A percentile compares a stretch with the other conserved stretches of the same genome.
Evolutionary conservation across 2,329 filamentous ascomycete species (phyloP).

Genomic region (Fragosphaeria purpurea): DNA sequence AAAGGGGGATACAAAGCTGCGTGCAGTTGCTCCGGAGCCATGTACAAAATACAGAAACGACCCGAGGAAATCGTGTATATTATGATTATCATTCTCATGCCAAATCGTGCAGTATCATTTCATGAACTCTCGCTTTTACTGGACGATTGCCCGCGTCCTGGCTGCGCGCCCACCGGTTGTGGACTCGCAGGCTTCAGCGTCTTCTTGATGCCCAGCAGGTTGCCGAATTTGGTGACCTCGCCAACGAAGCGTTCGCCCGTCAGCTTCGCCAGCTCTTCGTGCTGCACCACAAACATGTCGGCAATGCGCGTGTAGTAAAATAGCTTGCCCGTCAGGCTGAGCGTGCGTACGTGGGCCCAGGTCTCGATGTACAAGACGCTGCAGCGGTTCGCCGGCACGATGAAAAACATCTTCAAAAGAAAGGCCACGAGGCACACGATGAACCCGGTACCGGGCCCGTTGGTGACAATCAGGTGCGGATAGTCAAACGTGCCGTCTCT

Average conservation of each 20-base stretch:
- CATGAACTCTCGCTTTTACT: too few species aligned
- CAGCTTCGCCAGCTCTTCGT: slow-evolving; percentile 49
- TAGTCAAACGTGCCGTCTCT: slow-evolving; percentile 25
- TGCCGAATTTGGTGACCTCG: slow-evolving; percentile 13
- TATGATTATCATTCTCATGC: slow-evolving; percentile 1
- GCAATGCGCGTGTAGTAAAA: slow-evolving; percentile 55
- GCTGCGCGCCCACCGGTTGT: too few species aligned
- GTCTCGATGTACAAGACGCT: slow-evolving; percentile 82
- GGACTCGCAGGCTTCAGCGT: background rate
- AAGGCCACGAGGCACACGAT: slow-evolving; percentile 51
- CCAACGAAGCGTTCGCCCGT: slow-evolving; percentile 25
- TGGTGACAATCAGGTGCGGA: slow-evolving; percentile 72
- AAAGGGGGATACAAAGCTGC: too few species aligned
- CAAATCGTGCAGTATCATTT: background rate
- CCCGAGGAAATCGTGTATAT: background rate
- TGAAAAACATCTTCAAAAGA: slow-evolving; percentile 33
- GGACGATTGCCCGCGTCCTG: too few species aligned
- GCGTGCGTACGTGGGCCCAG: slow-evolving; percentile 71
- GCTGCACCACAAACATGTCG: slow-evolving; percentile 77
- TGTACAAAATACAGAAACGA: too few species aligned
- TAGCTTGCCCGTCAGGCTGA: slow-evolving; percentile 78
- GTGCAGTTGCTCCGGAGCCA: too few species aligned
- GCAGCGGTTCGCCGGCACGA: slow-evolving; percentile 45
- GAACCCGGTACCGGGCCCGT: slow-evolving; percentile 81
- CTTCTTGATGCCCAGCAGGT: slow-evolving; percentile 18